phyloP scores from a whole-genome alignment of 805 yeast genomes.

The Candida railenensis region DNA sequence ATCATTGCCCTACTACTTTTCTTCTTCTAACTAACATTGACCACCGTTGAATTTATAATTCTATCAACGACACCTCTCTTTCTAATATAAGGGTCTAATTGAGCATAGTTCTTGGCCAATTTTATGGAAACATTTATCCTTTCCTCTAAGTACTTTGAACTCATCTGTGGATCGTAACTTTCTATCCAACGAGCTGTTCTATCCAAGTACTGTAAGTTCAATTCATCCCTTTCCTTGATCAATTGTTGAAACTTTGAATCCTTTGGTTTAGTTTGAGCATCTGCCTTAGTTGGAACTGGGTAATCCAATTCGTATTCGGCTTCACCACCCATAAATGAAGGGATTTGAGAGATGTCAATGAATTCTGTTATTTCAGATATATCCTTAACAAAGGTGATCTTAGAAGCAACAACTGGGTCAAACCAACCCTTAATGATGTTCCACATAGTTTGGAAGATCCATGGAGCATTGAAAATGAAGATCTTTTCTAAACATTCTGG shows the following conservation, averaged over 20 bases:
- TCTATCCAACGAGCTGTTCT: slow-evolving; percentile 81
- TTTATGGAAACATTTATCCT: slow-evolving; percentile 52
- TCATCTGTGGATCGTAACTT: slow-evolving; percentile 49
- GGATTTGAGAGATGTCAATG: slow-evolving; percentile 60
- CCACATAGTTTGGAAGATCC: slow-evolving; percentile 97
- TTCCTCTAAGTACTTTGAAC: slow-evolving; percentile 49
- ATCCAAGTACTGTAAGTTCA: slow-evolving; percentile 54
- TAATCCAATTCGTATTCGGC: slow-evolving; percentile 55
- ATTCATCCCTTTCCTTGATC: slow-evolving; percentile 50
- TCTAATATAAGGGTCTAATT: slow-evolving; percentile 79
- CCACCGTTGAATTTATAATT: slow-evolving; percentile 10
- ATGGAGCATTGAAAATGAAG: slow-evolving; percentile 91
- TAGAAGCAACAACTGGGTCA: slow-evolving; percentile 94
- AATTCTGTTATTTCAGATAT: slow-evolving; percentile 63
- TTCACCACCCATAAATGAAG: slow-evolving; percentile 74
- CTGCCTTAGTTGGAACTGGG: slow-evolving; percentile 60
- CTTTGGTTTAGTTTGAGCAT: slow-evolving; percentile 29
- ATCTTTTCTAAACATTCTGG: slow-evolving; percentile 89
- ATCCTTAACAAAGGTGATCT: slow-evolving; percentile 78
- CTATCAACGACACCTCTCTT: slow-evolving; percentile 79
- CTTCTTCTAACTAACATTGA: not conserved
- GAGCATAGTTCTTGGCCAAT: slow-evolving; percentile 61
- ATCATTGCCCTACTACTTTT: too few relatives aligned
- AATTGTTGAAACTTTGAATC: slow-evolving; percentile 44
- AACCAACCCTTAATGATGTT: slow-evolving; percentile 88